phyloP scores from a whole-genome alignment of 129 eudicot genomes.

The Flaveria robusta region DNA sequence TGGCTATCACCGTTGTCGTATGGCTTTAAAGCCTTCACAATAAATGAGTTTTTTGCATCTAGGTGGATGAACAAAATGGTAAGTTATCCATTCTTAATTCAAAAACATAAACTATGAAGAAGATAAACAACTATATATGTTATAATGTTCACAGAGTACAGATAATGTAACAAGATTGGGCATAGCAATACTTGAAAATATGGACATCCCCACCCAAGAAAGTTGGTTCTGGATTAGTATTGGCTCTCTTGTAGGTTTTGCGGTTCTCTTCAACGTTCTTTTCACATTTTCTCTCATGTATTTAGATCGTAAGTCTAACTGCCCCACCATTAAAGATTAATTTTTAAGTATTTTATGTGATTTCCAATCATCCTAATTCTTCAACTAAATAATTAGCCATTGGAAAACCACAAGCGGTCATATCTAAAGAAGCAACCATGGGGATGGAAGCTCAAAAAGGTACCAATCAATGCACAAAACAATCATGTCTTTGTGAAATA shows the following conservation, averaged over 20 bases:
- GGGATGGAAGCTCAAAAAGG: constrained; percentile 21
- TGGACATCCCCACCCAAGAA: constrained; percentile 35
- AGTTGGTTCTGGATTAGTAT: constrained; percentile 51
- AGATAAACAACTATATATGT: neutral
- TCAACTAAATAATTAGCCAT: constrained; percentile 38
- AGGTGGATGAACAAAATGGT: constrained; percentile 61
- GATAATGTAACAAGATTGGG: constrained; percentile 49
- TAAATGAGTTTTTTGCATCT: constrained; percentile 53
- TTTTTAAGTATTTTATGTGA: neutral
- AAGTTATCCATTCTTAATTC: neutral
- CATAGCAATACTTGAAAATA: constrained; percentile 33
- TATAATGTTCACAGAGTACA: constrained; percentile 38
- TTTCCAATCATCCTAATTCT: neutral
- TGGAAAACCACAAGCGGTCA: constrained; percentile 58
- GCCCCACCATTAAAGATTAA: neutral
- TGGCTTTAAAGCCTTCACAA: constrained; percentile 47
- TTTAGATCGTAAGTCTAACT: constrained; percentile 41
- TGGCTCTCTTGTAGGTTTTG: constrained; percentile 43
- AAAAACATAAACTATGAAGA: neutral
- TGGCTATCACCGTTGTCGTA: constrained; percentile 60
- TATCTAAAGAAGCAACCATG: constrained; percentile 42
- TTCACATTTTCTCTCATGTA: constrained; percentile 49
- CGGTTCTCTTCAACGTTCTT: constrained; percentile 41
- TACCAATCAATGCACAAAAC: constrained; percentile 28
- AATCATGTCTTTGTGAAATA: constrained; percentile 35